Base-by-base conservation (phyloP, 352 stramenopile genomes). In the Elongisporangium undulatum region DNA sequence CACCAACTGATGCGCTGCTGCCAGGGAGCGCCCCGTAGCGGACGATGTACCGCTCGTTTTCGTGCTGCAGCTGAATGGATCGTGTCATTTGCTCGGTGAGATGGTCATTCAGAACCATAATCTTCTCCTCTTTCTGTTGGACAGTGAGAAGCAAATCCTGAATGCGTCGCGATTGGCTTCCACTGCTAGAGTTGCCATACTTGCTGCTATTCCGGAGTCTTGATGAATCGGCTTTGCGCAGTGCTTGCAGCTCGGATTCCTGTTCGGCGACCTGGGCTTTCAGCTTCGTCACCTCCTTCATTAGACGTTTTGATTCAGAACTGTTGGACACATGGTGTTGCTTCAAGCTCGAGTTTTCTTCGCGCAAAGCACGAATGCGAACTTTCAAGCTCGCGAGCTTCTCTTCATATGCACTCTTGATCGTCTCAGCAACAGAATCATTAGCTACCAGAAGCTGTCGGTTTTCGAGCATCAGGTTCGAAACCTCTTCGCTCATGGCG, bases 51-150 rank as follows among this genome's bases (percentile, higher is more conserved):
- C 70, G 72, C 63, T 94, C 83, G 39, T 89, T 89, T 34, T 77
- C 77, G 52, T 87, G 76, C 55, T 95, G 85, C 17, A 95, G 71
- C 52, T 74, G 68, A 55, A 91, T 81, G 12, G 79, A 85, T 56
- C 89, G 77, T 38, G 77, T 83, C 81, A 95, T 92, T 15, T 92
- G 70, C 50, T 87, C 86, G 20, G 83, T 94, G 58, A 95, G 69
- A 62, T 95, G 87, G 41, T 94, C 85, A 65, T 95, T 95, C 19
- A 94, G 64, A 26, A 87, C 68, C 67, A 90, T 79, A 53, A 95
- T 86, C 67, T 93, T 92, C 38, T 85, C 65, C 50, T 95, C 83
- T 51, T 89, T 90, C 38, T 81, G 69, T 54, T 85, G 51, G 20
- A 90, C 53, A 9, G 66, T 58, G 12, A 59, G 24, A 26, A 88